Percentiles rank a stretch among this genome's conserved stretches.
Evolutionary conservation across 2,329 filamentous ascomycete species (phyloP).

Genomic region (Aspergillus hortae): DNA sequence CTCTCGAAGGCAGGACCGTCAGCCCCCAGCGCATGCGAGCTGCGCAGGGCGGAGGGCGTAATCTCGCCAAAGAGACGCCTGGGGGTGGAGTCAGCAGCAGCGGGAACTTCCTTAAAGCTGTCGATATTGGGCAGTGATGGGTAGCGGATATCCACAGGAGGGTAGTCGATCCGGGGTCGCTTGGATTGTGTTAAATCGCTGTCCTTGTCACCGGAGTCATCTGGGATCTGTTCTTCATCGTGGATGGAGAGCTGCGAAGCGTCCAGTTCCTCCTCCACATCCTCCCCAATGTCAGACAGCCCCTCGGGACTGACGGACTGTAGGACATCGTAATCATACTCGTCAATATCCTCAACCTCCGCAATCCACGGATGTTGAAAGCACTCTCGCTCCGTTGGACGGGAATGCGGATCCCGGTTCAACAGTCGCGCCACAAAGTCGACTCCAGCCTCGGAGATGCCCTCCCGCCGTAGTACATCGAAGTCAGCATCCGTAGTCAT

Average conservation of each 20-base stretch:
- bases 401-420: conserved; percentile 70
- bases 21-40: conserved; percentile 47
- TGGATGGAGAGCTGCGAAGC: conserved; percentile 64
- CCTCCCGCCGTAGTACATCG: conserved; percentile 55
- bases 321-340: conserved; percentile 62
- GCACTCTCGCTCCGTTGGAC: conserved; percentile 70
- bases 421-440: conserved; percentile 78
- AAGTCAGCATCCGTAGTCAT: conserved; percentile 74
- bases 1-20: conserved; percentile 26
- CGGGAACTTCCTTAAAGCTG: conserved; percentile 29
- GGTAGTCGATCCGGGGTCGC: conserved; percentile 30
- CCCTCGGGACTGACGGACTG: conserved; percentile 45
- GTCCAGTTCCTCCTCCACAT: conserved; percentile 40
- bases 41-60: conserved; percentile 51
- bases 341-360: conserved; percentile 50
- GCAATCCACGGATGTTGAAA: conserved; percentile 72
- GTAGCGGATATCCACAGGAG: conserved; percentile 34
- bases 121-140: conserved; percentile 41
- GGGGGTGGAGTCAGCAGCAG: conserved; percentile 23
- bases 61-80: conserved; percentile 61
- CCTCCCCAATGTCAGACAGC: conserved; percentile 37
- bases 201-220: conserved; percentile 33
- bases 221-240: conserved; percentile 35
- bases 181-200: conserved; percentile 35
- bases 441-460: conserved; percentile 65